These are phyloP conservation scores for Cyberlindnera suaveolens DNA, from an alignment of 805 yeast genomes.

Conservation along the genomic window DNA sequence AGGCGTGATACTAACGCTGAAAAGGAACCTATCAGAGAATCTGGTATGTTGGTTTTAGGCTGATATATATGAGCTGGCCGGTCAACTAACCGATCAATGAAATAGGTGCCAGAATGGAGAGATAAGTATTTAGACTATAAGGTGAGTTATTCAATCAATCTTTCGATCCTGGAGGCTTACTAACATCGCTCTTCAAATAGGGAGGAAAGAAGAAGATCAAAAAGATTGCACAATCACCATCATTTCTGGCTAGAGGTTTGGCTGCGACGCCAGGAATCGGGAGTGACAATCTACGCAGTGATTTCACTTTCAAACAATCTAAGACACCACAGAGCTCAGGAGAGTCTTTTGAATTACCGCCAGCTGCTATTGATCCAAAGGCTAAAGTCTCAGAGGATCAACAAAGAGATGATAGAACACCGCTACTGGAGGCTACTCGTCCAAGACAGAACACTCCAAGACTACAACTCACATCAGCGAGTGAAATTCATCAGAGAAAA, in stretches of 20 bases:
- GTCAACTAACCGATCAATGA: not conserved
- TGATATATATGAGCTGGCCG: not conserved
- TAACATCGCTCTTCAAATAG: not conserved
- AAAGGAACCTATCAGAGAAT: conserved; percentile 11
- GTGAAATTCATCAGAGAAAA: not conserved
- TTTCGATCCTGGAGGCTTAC: not conserved
- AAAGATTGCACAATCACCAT: conserved; percentile 18
- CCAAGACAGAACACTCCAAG: not conserved
- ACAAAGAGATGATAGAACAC: conserved; percentile 19
- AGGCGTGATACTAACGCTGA: not conserved
- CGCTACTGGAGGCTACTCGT: conserved; percentile 11
- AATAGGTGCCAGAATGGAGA: conserved; percentile 73
- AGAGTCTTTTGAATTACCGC: conserved; percentile 16
- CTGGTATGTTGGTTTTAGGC: conserved; percentile 19
- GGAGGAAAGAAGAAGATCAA: conserved; percentile 27
- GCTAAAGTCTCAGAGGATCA: not conserved
- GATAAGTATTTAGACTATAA: conserved; percentile 73
- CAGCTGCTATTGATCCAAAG: conserved; percentile 18
- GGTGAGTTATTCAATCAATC: conserved; percentile 1
- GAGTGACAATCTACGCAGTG: not conserved
- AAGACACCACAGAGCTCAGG: not conserved
- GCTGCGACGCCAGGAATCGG: conserved; percentile 3
- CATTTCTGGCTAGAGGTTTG: conserved; percentile 1
- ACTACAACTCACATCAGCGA: not conserved
- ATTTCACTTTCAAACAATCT: conserved; percentile 5